Base-by-base conservation (phyloP, 805 yeast genomes). In the Metschnikowia peoriensis region DNA sequence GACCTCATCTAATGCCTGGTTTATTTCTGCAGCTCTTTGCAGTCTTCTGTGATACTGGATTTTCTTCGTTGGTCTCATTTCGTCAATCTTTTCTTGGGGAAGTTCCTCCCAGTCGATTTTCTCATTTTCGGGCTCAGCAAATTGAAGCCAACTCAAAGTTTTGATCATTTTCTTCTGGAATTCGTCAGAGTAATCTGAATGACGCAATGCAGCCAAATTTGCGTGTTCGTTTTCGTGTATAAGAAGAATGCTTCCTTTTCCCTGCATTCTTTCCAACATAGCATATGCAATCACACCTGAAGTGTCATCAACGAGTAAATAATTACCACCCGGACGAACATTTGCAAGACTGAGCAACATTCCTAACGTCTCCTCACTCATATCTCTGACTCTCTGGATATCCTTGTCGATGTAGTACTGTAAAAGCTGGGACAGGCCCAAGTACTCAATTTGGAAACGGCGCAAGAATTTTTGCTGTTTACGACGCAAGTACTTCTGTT, bases 191-290 rank as follows among this genome's bases (percentile, higher is more conserved):
- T 79, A 83, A 64, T 88, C 86, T 45, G 90, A 78, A 62, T 82
- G 83, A 55, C 82, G 80, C 52, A 93, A 70, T 0, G 88, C 81
- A 53, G 86, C 86, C 28, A 85, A 71, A 64, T 92, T 92, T 2
- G 96, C 85, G 65, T 93, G 97, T 67, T 94, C 99, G 68, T 90
- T 90, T 65, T 94, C 99, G 69, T 94, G 97, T 1, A 85, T 75
- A 17, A 89, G 78, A 2, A 89, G 77, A 42, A 94, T 82, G 3
- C 76, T 65, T 10, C 86, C 86, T 48, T 82, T 72, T 12, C 97
- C 96, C 54, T 83, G 84, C 93, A 96, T 89, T 65, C 97, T 78
- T 66, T 94, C 99, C 69, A 94, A 66, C 78, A 94, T 76, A 4
- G 96, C 89, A 54, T 88, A 88, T 6, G 88, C 81, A 0, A 94